phyloP scores from a whole-genome alignment of 176 grass and related monocot genomes.

The Guadua angustifolia region DNA sequence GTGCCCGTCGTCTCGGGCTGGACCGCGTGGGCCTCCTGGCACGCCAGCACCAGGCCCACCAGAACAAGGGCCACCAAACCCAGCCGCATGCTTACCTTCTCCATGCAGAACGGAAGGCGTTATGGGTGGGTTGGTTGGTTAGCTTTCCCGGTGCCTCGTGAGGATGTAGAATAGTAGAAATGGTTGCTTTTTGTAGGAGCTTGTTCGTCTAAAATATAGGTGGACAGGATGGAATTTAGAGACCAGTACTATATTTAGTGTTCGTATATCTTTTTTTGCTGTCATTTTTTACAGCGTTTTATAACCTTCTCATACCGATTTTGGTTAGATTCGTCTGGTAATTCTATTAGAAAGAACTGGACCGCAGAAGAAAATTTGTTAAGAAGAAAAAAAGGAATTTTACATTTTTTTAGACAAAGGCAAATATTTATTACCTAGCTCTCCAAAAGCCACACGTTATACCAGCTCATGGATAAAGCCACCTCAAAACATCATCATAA shows the following conservation, averaged over 20 bases:
- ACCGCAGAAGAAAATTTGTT: no score
- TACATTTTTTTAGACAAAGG: no score
- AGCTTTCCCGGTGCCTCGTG: background rate
- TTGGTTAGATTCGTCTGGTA: background rate
- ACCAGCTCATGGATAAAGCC: no score
- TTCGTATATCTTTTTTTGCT: background rate
- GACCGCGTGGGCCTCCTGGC: background rate
- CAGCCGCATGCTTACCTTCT: constrained; percentile 6
- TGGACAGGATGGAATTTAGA: background rate
- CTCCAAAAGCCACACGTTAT: no score
- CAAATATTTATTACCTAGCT: no score
- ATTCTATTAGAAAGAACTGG: background rate
- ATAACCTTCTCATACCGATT: background rate
- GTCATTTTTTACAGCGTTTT: background rate
- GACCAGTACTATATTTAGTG: background rate
- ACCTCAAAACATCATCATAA: no score
- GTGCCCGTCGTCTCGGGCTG: background rate
- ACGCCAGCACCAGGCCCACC: background rate
- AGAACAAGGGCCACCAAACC: background rate
- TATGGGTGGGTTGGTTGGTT: no score
- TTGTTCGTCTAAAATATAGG: background rate
- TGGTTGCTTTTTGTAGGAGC: background rate
- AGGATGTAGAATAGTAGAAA: background rate
- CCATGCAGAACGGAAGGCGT: background rate
- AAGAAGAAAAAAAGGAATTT: no score